Evolutionary conservation across 768 basidiomycete species (phyloP), one percentile per base, ranked within the genome.

Genomic region (Kwoniella sp.): DNA sequence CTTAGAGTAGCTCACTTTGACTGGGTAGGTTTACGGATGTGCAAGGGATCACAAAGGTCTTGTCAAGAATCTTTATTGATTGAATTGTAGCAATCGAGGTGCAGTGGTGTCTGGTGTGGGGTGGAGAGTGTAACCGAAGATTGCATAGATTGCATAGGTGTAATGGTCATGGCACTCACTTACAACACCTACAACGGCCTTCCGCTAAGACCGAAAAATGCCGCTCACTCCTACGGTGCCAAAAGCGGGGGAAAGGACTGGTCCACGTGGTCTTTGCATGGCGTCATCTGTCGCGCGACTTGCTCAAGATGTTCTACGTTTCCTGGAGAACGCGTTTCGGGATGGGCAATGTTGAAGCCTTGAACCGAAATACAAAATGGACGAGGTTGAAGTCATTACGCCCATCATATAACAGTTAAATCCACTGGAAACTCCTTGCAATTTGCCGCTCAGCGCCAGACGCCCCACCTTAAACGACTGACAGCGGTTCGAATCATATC

Each of bases 1-100:
- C 25, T 4, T 51, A 54, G 51, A n/a, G 28, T n/a, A 13, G 38
- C 61, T 45, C 29, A 55, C 61, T 48, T 55, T 63, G 54, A 26
- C 22, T 55, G 17, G 58, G 47, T 50, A n/a, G n/a, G 50, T 51
- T 13, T 41, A 51, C n/a, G 25, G 38, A 61, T 29, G 60, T 59
- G 25, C 37, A 9, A 50, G 50, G 17, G 22, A 29, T 23, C 13
- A 45, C 31, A 22, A 22, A 53, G 28, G 54, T 34, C 34, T 34
- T 34, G 34, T n/a, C n/a, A 34, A 34, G 34, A 34, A 34, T 5
- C 34, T 34, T 34, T 5, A n/a, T 34, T 56, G 55, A 57, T 8
- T 37, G 31, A 55, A 37, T 55, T 22, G 55, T 7, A 17, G 29
- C 51, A 52, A 52, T 28, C 17, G 12, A n/a, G 31, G 26, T 23